Base-by-base conservation (phyloP, 192 early-diverging fungal species). In the Dissophora globulifera region DNA sequence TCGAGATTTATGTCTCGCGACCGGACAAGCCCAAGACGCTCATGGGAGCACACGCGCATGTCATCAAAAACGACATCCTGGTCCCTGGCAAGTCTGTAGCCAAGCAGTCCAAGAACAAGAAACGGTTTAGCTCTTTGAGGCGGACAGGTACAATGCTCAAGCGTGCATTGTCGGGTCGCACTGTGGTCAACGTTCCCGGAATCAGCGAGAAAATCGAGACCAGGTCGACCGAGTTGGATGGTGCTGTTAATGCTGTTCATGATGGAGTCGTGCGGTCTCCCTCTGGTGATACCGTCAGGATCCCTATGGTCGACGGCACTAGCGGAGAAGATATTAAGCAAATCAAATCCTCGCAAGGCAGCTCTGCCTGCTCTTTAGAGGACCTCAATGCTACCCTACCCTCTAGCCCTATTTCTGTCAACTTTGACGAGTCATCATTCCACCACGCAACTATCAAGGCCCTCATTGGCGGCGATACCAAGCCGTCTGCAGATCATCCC, bases 1-100 rank as follows among this genome's bases (percentile, higher is more conserved):
- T 76, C 19, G 71, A 76, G 32, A 61, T 76, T 19, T 76, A 76
- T 45, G 71, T 76, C 46, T 76, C 71, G 7, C 62, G 71, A 2
- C 71, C 71, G 0, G 62, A 76, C 35, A 76, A 76, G 52, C 40
- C 62, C 56, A 53, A 61, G 33, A 56, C 63, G 8, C 23, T 66
- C 5, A 66, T 66, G 58, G 72, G 72, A 8, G 50, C 63, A 27
- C 72, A 76, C 16, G 72, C 72, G 7, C 72, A 76, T 50, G 72
- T 76, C 1, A 62, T 76, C 72, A 58, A 67, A 51, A 76, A 76
- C 40, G 72, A 76, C 50, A 76, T 76, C 35, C 50, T 46, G 27
- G 72, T 76, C 23, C 72, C 72, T 19, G 63, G 57, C 2, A 57
- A 56, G 8, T 66, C 72, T n/a, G 50, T 50, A 3, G 53, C 55